Evolutionary conservation across 345 rosid genomes (phyloP).

Genomic region (Aethionema arabicum): DNA sequence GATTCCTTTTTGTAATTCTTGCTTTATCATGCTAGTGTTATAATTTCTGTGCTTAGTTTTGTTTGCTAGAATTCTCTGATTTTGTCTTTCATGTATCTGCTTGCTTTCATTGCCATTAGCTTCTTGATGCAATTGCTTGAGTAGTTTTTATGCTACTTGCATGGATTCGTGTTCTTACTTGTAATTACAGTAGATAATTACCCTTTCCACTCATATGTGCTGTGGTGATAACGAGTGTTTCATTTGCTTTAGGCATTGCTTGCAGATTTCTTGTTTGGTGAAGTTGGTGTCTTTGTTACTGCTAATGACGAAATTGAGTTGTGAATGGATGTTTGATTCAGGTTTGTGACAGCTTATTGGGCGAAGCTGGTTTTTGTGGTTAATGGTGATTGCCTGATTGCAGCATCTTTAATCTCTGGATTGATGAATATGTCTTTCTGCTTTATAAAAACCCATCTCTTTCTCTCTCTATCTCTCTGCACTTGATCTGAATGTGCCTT

Average conservation of each 20-base stretch:
- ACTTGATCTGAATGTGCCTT: constrained; percentile 58
- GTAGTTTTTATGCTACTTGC: background rate
- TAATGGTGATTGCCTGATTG: constrained; percentile 84
- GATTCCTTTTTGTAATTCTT: background rate
- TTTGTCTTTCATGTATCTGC: background rate
- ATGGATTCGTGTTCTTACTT: background rate
- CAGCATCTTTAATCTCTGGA: constrained; percentile 66
- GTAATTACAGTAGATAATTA: constrained; percentile 5
- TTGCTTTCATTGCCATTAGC: no score
- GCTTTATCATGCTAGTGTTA: constrained; percentile 12
- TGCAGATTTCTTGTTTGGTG: background rate
- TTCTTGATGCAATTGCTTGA: no score
- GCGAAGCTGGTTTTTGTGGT: constrained; percentile 91
- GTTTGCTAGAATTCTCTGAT: constrained; percentile 15
- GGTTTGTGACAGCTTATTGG: constrained; percentile 91
- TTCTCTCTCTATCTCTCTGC: constrained; percentile 41
- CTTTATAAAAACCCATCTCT: constrained; percentile 37
- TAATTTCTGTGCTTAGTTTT: constrained; percentile 5
- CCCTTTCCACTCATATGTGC: background rate
- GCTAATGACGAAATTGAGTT: constrained; percentile 63
- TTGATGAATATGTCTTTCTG: constrained; percentile 80
- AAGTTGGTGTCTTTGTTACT: constrained; percentile 25
- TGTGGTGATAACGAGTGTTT: background rate
- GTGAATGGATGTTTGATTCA: constrained; percentile 84
- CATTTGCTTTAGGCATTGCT: background rate